These are phyloP conservation scores for Talaromyces rugulosus DNA, from an alignment of 2,329 filamentous ascomycete species.

Conservation along the genomic window DNA sequence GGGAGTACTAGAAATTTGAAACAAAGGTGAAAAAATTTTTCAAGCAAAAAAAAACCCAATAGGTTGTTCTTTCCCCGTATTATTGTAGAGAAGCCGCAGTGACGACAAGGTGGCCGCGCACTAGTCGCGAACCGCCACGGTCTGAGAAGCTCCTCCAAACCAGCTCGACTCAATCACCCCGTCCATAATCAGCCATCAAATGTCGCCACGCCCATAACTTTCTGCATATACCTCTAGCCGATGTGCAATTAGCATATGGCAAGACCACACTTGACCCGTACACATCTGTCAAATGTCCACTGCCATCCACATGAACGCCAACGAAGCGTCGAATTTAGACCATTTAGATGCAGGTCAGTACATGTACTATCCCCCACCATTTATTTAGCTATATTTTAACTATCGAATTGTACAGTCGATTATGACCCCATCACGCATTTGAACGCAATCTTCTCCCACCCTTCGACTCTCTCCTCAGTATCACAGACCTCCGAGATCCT, in stretches of 20 bases:
- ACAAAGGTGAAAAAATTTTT: no score
- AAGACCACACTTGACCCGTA: constrained; percentile 4
- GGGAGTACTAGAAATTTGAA: no score
- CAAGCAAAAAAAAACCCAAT: no score
- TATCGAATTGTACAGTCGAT: constrained; percentile 51
- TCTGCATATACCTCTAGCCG: neutral
- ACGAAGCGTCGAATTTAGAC: constrained; percentile 34
- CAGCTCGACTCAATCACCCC: neutral
- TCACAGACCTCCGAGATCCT: constrained; percentile 70
- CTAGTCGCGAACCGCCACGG: neutral
- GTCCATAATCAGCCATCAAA: neutral
- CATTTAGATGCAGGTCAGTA: constrained; percentile 43
- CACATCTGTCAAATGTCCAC: constrained; percentile 32
- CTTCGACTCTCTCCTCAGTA: constrained; percentile 76
- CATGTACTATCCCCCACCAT: neutral
- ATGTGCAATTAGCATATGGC: constrained; percentile 12
- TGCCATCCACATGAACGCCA: constrained; percentile 35
- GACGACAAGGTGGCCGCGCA: neutral
- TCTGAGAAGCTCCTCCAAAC: neutral
- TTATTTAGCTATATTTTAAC: neutral
- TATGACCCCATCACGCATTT: constrained; percentile 93
- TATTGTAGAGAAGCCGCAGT: neutral
- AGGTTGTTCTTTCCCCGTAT: neutral
- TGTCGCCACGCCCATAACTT: neutral
- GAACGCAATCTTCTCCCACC: constrained; percentile 88